Base-by-base conservation (phyloP, 1,139 yeast genomes). In the Zygosaccharomyces pseudobailii region DNA sequence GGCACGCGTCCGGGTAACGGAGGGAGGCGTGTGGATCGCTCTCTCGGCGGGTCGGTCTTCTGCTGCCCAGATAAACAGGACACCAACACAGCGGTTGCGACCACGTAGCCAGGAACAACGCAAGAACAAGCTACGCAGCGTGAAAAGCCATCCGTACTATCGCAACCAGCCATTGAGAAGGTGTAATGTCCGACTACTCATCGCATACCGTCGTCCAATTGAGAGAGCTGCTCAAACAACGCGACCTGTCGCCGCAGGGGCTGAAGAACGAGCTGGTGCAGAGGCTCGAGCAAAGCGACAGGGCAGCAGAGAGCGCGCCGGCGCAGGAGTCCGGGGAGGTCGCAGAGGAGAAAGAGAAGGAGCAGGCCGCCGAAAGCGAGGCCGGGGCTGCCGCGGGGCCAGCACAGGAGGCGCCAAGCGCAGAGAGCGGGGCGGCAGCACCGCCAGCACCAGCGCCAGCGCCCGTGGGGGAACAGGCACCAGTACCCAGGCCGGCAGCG, bases 231-330 rank as follows among this genome's bases (percentile, higher is more conserved):
- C 77, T 92, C 59, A 83, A 84, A 59, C 70, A 74, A 38, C 80
- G 82, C 55, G 86, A 84, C 1, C 75, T 92, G 49, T 66, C 95
- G 4, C 72, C 76, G 6, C 80, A 83, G 38, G 98, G 98, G 23
- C 83, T 88, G 59, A 92, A 90, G 68, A 83, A 85, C 37, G 96
- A 88, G 49, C 75, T 90, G 57, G 75, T 90, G 46, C 79, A 80
- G 37, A 79, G 97, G 56, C 75, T 90, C 52, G 69, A 66, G 46
- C 81, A 75, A 22, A 44, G 51, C 44, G 66, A 57, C 45, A 62
- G 48, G 45, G 30, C 36, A 20, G 28, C 24, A 28, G 54, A 44
- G 13, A 46, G 59, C 6, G 0, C 38, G 22, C 17, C 17, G 25
- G 36, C 5, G 39, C 21, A 24, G 24, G 28, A 43, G 37, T 37